Base-by-base conservation (phyloP, 768 basidiomycete species). In the Leccinum arenicola region DNA sequence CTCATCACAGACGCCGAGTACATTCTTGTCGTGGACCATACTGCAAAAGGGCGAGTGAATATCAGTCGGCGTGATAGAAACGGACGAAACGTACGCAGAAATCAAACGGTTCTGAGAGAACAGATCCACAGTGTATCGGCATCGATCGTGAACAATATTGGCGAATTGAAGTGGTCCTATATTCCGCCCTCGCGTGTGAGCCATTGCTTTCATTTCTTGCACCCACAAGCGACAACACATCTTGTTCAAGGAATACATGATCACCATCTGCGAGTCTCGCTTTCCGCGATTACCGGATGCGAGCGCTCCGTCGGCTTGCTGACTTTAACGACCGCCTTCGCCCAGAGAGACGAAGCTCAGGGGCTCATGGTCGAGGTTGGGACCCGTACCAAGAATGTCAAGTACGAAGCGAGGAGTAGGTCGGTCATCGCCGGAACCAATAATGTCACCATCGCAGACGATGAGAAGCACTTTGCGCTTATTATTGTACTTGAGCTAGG, bases 181-280 rank as follows among this genome's bases (percentile, higher is more conserved):
- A 3, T 54, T 49, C 9, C 17, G 14, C 3, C 1, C 25, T 59
- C 21, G 15, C 6, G 5, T 1, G 3, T 70, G 33, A 62, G 55
- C 17, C 4, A 11, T 14, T n/a, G 1, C 1, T 47, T 21, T 4
- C 19, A n/a, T 17, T 11, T 4, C 25, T 11, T 6, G 3, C 27
- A 11, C 6, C 29, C 14, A 15, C 25, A 55, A 6, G 31, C 1
- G 61, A 17, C 15, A 29, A 59, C 78, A 19, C 64, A 88, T 92
- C 84, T 93, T 95, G 78, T 99, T 99, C 79, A 98, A 83, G 82
- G 96, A 98, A 70, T 93, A 93, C 90, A 99, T 93, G 47, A 98
- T 76, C 43, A 91, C 68, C 86, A 98, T 92, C 77, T 98, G 97
- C 40, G 93, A 94, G 69, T 99, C 97, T 74, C 96, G 90, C 77